Evolutionary conservation across 1,284 basidiomycete genomes (phyloP).

Genomic region (Sphaerobolus stellatus): DNA sequence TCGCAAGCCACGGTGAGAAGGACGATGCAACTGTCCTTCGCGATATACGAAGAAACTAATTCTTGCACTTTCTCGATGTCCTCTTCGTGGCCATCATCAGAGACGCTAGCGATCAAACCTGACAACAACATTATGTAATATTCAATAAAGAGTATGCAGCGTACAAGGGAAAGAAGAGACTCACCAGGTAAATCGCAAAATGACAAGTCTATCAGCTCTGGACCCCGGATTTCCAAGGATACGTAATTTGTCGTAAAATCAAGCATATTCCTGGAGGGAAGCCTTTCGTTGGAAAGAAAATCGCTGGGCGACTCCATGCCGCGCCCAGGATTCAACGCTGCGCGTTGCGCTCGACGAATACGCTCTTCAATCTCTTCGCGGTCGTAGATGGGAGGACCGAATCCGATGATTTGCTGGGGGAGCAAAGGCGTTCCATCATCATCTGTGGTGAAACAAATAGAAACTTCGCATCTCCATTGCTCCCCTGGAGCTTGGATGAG

Average conservation of each 20-base stretch:
- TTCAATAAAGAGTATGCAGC: background rate
- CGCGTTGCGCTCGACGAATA: slow-evolving; percentile 67
- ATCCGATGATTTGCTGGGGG: slow-evolving; percentile 41
- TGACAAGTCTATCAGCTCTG: slow-evolving; percentile 67
- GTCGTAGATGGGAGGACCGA: slow-evolving; percentile 53
- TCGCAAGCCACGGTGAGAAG: slow-evolving; percentile 71
- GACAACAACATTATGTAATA: slow-evolving; percentile 8
- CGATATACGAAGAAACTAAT: slow-evolving; percentile 60
- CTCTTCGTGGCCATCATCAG: slow-evolving; percentile 44
- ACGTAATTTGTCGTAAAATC: slow-evolving; percentile 66
- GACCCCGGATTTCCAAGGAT: slow-evolving; percentile 64
- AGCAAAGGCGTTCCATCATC: slow-evolving; percentile 42
- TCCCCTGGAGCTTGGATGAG: slow-evolving; percentile 28
- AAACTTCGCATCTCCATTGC: slow-evolving; percentile 62
- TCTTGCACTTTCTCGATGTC: slow-evolving; percentile 68
- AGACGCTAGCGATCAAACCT: slow-evolving; percentile 67
- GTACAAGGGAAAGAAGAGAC: background rate
- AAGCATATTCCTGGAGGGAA: slow-evolving; percentile 24
- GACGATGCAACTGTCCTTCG: slow-evolving; percentile 64
- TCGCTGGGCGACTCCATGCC: slow-evolving; percentile 25
- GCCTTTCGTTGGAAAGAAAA: slow-evolving; percentile 43
- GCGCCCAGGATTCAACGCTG: slow-evolving; percentile 66
- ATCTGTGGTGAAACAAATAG: slow-evolving; percentile 53
- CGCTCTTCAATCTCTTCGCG: slow-evolving; percentile 60
- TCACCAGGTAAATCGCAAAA: slow-evolving; percentile 71